Percentiles rank a stretch among this genome's conserved stretches.
These are phyloP conservation scores for Ogataea degrootiae DNA, from an alignment of 805 yeast species.

Conservation along the genomic window DNA sequence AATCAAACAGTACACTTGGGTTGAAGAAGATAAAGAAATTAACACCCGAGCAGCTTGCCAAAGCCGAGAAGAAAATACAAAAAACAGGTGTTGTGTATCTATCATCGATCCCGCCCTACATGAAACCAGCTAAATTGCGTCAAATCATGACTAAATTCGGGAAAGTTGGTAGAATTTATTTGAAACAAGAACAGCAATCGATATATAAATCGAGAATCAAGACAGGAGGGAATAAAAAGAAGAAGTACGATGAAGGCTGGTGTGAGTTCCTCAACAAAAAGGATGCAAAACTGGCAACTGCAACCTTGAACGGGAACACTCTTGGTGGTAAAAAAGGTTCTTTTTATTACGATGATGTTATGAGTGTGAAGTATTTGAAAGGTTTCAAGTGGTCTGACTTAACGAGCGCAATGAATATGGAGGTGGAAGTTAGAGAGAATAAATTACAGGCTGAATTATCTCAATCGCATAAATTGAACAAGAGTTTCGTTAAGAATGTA, in stretches of 20 bases:
- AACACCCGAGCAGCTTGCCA: constrained; percentile 49
- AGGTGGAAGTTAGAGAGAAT: constrained; percentile 82
- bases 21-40: constrained; percentile 48
- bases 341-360: constrained; percentile 89
- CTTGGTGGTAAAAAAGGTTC: constrained; percentile 90
- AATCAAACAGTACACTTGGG: constrained; percentile 24
- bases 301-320: constrained; percentile 79
- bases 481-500: constrained; percentile 75
- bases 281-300: constrained; percentile 85
- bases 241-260: constrained; percentile 93
- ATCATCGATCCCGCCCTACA: constrained; percentile 90
- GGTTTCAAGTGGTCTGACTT: constrained; percentile 95
- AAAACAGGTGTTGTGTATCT: constrained; percentile 91
- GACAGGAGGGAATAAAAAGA: constrained; percentile 89
- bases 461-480: constrained; percentile 83
- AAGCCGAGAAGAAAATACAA: constrained; percentile 50
- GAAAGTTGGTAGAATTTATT: constrained; percentile 75
- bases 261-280: constrained; percentile 80
- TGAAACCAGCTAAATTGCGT: constrained; percentile 90
- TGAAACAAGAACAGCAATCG: constrained; percentile 78
- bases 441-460: constrained; percentile 84
- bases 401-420: constrained; percentile 88
- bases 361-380: constrained; percentile 83
- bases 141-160: constrained; percentile 82
- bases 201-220: constrained; percentile 65